Evolutionary conservation across 148 eudicot species (phyloP).

Genomic region (Heliamphora exappendiculata): DNA sequence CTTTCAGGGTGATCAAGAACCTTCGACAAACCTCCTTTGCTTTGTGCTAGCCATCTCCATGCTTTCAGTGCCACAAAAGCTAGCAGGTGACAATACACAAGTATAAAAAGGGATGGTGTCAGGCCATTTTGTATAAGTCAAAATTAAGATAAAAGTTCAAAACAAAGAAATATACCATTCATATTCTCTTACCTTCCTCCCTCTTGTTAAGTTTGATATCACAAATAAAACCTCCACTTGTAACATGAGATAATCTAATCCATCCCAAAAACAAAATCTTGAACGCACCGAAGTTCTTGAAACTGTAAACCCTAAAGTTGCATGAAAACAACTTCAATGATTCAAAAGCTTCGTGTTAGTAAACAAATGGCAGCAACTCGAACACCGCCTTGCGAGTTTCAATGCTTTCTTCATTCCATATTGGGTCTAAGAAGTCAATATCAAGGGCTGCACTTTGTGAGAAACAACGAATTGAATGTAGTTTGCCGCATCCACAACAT

Average conservation of each 20-base stretch:
- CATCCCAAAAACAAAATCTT: constrained; percentile 22
- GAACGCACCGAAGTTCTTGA: constrained; percentile 11
- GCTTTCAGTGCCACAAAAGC: too few species aligned
- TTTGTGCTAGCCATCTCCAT: too few species aligned
- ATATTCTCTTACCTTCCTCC: too few species aligned
- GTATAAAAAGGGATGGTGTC: too few species aligned
- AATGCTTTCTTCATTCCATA: not conserved
- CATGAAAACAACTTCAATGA: constrained; percentile 24
- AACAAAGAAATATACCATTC: too few species aligned
- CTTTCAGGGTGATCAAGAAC: too few species aligned
- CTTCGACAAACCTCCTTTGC: too few species aligned
- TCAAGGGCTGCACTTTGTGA: constrained; percentile 15
- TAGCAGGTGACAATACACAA: too few species aligned
- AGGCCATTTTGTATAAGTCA: too few species aligned
- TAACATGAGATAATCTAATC: constrained; percentile 1
- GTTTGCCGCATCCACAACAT: not conserved
- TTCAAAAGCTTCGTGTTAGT: constrained; percentile 10
- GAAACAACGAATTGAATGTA: constrained; percentile 15
- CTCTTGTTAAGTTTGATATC: constrained; percentile 15
- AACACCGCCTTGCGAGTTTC: not conserved
- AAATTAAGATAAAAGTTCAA: too few species aligned
- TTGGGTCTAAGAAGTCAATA: constrained; percentile 26
- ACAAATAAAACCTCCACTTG: too few species aligned
- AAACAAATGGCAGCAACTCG: constrained; percentile 19
- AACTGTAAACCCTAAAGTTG: not conserved